These are phyloP conservation scores for Tremella mesenterica DNA, from an alignment of 768 basidiomycete species.

Conservation along the genomic window DNA sequence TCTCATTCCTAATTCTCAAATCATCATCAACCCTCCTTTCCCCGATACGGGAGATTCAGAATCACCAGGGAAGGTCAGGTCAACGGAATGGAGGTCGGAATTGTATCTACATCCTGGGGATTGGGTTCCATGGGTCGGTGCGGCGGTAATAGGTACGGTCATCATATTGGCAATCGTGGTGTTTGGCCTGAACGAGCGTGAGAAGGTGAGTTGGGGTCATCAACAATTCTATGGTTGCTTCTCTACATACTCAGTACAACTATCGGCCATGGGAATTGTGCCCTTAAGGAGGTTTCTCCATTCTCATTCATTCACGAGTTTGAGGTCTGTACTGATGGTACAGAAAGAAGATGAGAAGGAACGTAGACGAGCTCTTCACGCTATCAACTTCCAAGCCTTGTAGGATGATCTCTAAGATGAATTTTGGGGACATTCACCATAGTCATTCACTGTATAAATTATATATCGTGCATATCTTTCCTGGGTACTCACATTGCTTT, in stretches of 20 bases:
- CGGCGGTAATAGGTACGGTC: constrained; percentile 69
- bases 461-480: too few relatives aligned
- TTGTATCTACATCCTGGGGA: constrained; percentile 86
- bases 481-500: too few relatives aligned
- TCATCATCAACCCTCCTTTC: constrained; percentile 72
- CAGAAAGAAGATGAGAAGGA: constrained; percentile 93
- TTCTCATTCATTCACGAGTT: not conserved
- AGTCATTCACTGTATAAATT: too few relatives aligned
- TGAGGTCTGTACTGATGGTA: constrained; percentile 2
- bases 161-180: constrained; percentile 69
- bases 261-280: too few relatives aligned
- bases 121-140: constrained; percentile 97
- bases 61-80: constrained; percentile 14
- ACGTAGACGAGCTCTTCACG: constrained; percentile 74
- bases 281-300: too few relatives aligned
- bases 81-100: constrained; percentile 68
- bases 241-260: too few relatives aligned
- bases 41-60: not conserved
- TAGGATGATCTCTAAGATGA: constrained; percentile 40
- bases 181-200: constrained; percentile 75
- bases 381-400: constrained; percentile 94
- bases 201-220: constrained; percentile 59
- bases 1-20: constrained; percentile 91
- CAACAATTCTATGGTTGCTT: too few relatives aligned
- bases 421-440: not conserved